Base-by-base conservation (phyloP, 2,329 filamentous ascomycete species). In the Bipolaris cookei region DNA sequence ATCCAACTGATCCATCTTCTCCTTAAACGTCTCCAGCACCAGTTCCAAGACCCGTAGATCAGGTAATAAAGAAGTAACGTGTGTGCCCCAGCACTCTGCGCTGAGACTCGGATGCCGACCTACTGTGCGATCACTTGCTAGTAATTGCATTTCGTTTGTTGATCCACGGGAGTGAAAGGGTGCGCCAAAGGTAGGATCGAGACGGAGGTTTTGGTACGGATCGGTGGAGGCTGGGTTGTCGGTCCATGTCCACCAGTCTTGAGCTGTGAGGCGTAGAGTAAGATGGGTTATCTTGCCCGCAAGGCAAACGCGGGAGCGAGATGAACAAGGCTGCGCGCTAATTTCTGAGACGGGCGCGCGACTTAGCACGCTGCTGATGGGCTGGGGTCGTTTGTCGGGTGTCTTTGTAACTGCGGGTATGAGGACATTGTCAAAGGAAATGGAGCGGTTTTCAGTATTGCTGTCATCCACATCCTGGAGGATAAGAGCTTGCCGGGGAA, bases 21-120 rank as follows among this genome's bases (percentile, higher is more conserved):
- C 43, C 16, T 23, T 43, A 48, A 69, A 75, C 3, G 65, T 72
- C 54, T 74, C 66, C 4, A 74, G 46, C 8, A 73, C 61, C 5
- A 72, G 49, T 13, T 64, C 58, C 18, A 73, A 35, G 1, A 43
- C 52, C 49, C 64, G 61, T 2, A 74, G 43, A 52, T 67, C 62
- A 1, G 64, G 62, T 6, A 72, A 18, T 7, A 48, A 25, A 2
- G 30, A 49, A 14, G 21, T 46, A 2, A 72, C 51, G 2, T 54
- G 41, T 1, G 51, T 30, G 2, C 55, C 64, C 69, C 67, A 71
- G 18, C 52, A 41, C 13, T 54, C 25, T 13, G 18, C 6, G 16
- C 16, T 6, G 7, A 49, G 20, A 8, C 32, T 20, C n/a, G 57
- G 55, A 35, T 53, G 52, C 4, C 57, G 28, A 1, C 66, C 67